Percentiles rank a stretch among this genome's conserved stretches.
phyloP scores from a whole-genome alignment of 1,284 basidiomycete species.

The Cutaneotrichosporon daszewskae region DNA sequence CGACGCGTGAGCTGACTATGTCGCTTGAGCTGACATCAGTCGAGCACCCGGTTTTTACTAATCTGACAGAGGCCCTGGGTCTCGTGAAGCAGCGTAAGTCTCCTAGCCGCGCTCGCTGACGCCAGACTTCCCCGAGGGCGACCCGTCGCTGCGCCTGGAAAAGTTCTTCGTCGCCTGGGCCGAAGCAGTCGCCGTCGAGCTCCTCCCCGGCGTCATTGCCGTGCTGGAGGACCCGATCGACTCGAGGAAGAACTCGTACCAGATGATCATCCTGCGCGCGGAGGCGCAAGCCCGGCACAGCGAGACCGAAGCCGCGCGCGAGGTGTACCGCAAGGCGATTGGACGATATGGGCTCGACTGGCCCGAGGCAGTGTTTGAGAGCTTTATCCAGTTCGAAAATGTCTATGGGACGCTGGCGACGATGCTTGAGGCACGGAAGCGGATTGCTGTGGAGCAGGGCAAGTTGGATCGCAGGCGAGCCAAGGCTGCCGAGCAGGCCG shows the following conservation, averaged over 20 bases:
- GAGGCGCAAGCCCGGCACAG: conserved; percentile 52
- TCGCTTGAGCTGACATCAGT: background rate
- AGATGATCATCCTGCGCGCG: conserved; percentile 23
- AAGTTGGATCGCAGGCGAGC: conserved; percentile 61
- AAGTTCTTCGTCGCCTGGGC: conserved; percentile 64
- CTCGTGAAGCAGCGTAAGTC: conserved; percentile 46
- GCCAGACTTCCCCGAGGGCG: conserved; percentile 51
- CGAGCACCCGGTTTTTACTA: conserved; percentile 15
- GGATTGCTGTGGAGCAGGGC: conserved; percentile 61
- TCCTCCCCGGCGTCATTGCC: conserved; percentile 23
- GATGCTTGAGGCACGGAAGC: conserved; percentile 62
- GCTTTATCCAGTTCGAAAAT: conserved; percentile 80
- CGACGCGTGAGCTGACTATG: conserved; percentile 5
- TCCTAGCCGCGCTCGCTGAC: background rate
- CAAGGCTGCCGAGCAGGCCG: conserved; percentile 52
- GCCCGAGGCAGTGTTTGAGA: conserved; percentile 86
- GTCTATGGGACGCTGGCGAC: conserved; percentile 67
- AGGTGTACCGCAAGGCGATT: conserved; percentile 60
- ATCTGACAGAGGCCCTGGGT: conserved; percentile 18
- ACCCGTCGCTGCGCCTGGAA: conserved; percentile 65
- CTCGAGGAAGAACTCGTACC: conserved; percentile 29
- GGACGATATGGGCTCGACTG: conserved; percentile 66
- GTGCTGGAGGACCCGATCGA: conserved; percentile 24
- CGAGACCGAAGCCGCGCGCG: conserved; percentile 58
- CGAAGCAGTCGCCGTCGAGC: conserved; percentile 24